Conservation (phyloP, 306 rosid species). For the Mimosa bimucronata region DNA sequence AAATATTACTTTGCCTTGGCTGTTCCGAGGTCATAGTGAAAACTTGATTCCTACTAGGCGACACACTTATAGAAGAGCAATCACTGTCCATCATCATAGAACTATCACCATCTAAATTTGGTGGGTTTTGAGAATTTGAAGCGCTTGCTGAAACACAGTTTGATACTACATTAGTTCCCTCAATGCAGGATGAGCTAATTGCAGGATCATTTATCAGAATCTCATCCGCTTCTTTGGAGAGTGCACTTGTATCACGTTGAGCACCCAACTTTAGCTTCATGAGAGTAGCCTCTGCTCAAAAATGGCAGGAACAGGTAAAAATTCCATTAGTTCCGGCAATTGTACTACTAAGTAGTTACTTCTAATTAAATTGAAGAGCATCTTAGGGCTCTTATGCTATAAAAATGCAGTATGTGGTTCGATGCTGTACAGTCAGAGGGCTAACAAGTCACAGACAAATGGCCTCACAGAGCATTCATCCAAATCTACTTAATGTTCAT, state of each 20-base stretch:
- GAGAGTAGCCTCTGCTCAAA: slow-evolving; percentile 75
- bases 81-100: slow-evolving; percentile 52
- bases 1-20: slow-evolving; percentile 30
- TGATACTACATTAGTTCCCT: slow-evolving; percentile 41
- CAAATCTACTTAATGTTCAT: no score
- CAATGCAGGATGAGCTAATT: slow-evolving; percentile 40
- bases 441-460: background rate
- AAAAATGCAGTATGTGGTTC: background rate
- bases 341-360: background rate
- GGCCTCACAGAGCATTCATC: background rate
- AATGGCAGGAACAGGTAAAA: background rate
- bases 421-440: background rate
- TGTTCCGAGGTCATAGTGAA: slow-evolving; percentile 30
- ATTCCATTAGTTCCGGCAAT: background rate
- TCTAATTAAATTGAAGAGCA: background rate
- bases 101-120: slow-evolving; percentile 26
- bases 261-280: slow-evolving; percentile 86
- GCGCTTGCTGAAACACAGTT: slow-evolving; percentile 26
- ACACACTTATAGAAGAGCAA: slow-evolving; percentile 31
- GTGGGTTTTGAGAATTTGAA: slow-evolving; percentile 35
- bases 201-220: slow-evolving; percentile 36
- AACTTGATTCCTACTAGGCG: slow-evolving; percentile 21
- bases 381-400: background rate
- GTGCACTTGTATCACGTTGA: slow-evolving; percentile 42
- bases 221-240: slow-evolving; percentile 32